Evolutionary conservation across 2,329 filamentous ascomycete genomes (phyloP), one percentile per base, ranked within the genome.

Genomic region (Diaporthe eres): DNA sequence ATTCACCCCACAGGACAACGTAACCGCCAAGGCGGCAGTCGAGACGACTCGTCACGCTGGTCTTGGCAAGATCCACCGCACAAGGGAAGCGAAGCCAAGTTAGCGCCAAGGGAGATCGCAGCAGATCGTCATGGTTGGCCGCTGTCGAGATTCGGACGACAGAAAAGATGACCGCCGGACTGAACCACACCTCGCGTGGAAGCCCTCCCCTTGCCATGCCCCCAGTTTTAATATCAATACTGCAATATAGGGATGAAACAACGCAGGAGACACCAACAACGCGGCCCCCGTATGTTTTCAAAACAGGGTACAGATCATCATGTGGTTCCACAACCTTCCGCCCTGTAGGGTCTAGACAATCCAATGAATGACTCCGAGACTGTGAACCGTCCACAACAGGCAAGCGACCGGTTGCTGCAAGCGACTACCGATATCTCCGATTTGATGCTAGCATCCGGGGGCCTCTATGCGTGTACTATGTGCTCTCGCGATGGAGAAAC

Each of bases 1-100:
- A 70, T 28, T 28, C 65, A 55, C 71, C 71, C 44, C 58, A 73
- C 71, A 65, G n/a, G 47, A 28, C 19, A 65, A 44, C 58, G 58
- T 57, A 73, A 73, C 71, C 39, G 71, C 71, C 71, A 65, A 65
- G 71, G 22, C 71, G 58, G 58, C 49, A 65, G 42, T 65, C 71
- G 25, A 17, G 53, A 55, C 53, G 53, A 55, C 53, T 55, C 25
- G 49, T 73, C 49, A 73, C 61, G 25, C 44, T 10, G n/a, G 25
- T 42, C 58, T 73, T 73, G 58, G 71, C 58, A 15, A 25, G 39
- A 55, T 51, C 71, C 71, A 73, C 71, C 65, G 13, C 7, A 19
- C 22, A 65, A n/a, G 65, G 28, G 34, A 42, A 55, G 19, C 49
- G 34, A 39, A 70, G 65, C 65, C 71, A 65, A 65, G 71, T 49